A percentile compares a stretch with the other conserved stretches of the same genome.
Conservation (phyloP, 208 protist genomes). For the Tetramitus jugosus region DNA sequence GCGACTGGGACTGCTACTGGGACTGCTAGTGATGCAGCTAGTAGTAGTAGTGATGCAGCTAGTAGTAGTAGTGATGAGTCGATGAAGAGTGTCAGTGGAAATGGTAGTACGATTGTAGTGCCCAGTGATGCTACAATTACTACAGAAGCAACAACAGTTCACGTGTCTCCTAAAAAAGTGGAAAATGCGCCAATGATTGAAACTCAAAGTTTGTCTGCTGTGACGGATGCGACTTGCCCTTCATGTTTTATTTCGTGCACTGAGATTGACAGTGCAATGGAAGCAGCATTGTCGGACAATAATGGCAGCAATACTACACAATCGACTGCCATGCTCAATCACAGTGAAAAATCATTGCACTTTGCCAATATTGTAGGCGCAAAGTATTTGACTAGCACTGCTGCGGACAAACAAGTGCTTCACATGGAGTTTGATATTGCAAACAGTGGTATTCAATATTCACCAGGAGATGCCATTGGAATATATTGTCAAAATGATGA, state of each 20-base stretch:
- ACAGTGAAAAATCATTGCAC: too few species aligned
- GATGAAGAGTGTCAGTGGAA: background rate
- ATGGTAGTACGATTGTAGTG: background rate
- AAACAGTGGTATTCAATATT: constrained; percentile 34
- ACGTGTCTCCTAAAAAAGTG: background rate
- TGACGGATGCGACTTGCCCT: too few species aligned
- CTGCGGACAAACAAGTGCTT: constrained; percentile 1
- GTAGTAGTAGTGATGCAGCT: too few species aligned
- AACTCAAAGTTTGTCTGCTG: too few species aligned
- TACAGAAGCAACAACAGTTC: background rate
- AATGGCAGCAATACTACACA: too few species aligned
- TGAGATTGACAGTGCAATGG: background rate
- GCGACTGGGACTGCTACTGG: too few species aligned
- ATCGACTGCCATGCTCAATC: too few species aligned
- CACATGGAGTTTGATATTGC: background rate
- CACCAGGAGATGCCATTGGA: constrained; percentile 52
- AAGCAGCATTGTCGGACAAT: background rate
- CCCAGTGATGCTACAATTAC: too few species aligned
- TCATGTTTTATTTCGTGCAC: too few species aligned
- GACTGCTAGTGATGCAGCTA: too few species aligned
- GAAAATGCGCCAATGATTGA: too few species aligned
- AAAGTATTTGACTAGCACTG: background rate
- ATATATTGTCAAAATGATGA: constrained; percentile 48
- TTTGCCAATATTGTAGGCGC: background rate
- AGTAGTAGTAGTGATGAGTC: background rate